A percentile compares a stretch with the other conserved stretches of the same genome.
Evolutionary conservation across 2,329 filamentous ascomycete species (phyloP).

Genomic region (Aspergillus niger): DNA sequence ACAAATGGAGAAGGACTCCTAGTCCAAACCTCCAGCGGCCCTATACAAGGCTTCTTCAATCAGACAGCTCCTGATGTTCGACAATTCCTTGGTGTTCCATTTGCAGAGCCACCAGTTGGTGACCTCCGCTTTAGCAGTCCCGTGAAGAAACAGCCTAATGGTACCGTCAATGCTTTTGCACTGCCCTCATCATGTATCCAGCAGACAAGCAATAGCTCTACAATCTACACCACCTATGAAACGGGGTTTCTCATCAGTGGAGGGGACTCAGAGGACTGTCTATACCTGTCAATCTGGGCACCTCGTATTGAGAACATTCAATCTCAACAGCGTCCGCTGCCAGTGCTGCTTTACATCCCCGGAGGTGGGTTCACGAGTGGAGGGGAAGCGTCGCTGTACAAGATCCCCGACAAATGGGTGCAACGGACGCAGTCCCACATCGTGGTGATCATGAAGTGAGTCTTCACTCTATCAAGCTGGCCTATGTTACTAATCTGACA

Average conservation of each 20-base stretch:
- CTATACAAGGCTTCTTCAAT: slow-evolving; percentile 21
- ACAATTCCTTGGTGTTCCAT: slow-evolving; percentile 50
- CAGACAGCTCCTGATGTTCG: slow-evolving; percentile 16
- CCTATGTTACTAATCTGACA: background rate
- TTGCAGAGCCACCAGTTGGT: slow-evolving; percentile 47
- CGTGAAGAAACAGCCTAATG: slow-evolving; percentile 22
- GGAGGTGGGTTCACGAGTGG: slow-evolving; percentile 20
- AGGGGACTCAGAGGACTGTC: slow-evolving; percentile 23
- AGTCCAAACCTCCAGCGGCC: slow-evolving; percentile 20
- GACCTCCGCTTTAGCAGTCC: slow-evolving; percentile 46
- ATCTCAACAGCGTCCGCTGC: background rate
- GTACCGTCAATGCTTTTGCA: slow-evolving; percentile 17
- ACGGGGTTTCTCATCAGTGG: slow-evolving; percentile 11
- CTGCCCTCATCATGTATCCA: slow-evolving; percentile 16
- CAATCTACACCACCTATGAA: slow-evolving; percentile 20
- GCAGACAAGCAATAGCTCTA: slow-evolving; percentile 12
- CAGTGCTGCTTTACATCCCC: slow-evolving; percentile 26
- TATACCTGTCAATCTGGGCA: slow-evolving; percentile 23
- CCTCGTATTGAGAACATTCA: slow-evolving; percentile 10
- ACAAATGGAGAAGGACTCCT: background rate
- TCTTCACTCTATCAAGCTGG: fast-evolving
- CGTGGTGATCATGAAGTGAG: slow-evolving; percentile 23
- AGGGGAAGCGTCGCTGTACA: slow-evolving; percentile 11
- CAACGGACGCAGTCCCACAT: slow-evolving; percentile 19
- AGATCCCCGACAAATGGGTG: slow-evolving; percentile 20